Percentiles rank a stretch among this genome's conserved stretches.
phyloP scores from a whole-genome alignment of 805 yeast species.

The Tanozyma kutaoensis region DNA sequence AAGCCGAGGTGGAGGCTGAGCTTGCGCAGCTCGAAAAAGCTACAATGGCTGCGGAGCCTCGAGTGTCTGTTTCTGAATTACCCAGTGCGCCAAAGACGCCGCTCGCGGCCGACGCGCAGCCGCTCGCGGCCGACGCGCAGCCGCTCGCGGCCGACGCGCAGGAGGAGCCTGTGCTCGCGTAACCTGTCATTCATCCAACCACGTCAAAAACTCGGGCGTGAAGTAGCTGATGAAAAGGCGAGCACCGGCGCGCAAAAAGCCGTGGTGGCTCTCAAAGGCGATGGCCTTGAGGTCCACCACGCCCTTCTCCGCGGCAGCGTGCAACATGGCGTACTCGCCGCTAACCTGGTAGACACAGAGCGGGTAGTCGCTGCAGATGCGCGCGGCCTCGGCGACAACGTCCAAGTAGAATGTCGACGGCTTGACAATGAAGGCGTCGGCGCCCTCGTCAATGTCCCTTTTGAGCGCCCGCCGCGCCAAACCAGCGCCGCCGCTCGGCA shows the following conservation, averaged over 20 bases:
- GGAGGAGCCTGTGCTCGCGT: too few species aligned
- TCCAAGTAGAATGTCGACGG: conserved; percentile 95
- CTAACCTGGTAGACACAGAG: conserved; percentile 92
- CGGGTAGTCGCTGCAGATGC: conserved; percentile 73
- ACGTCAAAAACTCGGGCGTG: conserved; percentile 90
- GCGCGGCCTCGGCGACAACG: conserved; percentile 77
- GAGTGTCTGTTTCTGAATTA: too few species aligned
- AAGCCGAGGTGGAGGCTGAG: conserved; percentile 57
- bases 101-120: too few species aligned
- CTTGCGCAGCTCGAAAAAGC: conserved; percentile 35
- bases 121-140: too few species aligned
- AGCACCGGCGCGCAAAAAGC: conserved; percentile 93
- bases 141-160: too few species aligned
- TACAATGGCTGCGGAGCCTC: too few species aligned
- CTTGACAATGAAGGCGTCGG: conserved; percentile 91
- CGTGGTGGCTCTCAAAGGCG: conserved; percentile 83
- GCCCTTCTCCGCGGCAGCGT: conserved; percentile 96
- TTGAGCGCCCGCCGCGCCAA: conserved; percentile 82
- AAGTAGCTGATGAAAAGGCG: conserved; percentile 82
- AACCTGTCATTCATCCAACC: conserved; percentile 43
- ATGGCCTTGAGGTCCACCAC: conserved; percentile 70
- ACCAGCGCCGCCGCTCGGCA: conserved; percentile 88
- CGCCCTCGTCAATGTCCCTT: conserved; percentile 84
- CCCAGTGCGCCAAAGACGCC: too few species aligned
- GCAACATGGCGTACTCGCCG: conserved; percentile 96